These are phyloP conservation scores for Silybum marianum DNA, from an alignment of 129 eudicot species.

Conservation along the genomic window DNA sequence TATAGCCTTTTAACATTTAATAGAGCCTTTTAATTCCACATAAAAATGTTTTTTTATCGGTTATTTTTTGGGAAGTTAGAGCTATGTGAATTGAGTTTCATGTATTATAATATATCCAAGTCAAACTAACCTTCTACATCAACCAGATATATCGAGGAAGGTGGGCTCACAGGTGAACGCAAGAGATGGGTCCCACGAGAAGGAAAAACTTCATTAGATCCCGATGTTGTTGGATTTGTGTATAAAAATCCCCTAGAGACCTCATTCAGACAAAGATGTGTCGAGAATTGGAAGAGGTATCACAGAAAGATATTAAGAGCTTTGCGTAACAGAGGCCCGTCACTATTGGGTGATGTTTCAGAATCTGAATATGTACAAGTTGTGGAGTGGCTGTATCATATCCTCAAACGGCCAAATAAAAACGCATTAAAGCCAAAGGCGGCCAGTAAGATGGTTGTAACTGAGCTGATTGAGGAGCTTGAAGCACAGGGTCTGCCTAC, in stretches of 20 bases:
- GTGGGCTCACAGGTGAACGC: conserved; percentile 97
- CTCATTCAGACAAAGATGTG: conserved; percentile 90
- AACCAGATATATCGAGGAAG: conserved; percentile 80
- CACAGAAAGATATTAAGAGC: conserved; percentile 75
- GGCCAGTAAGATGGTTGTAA: conserved; percentile 95
- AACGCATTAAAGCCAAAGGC: conserved; percentile 87
- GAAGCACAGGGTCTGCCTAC: conserved; percentile 96
- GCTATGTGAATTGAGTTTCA: background rate
- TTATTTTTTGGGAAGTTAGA: background rate
- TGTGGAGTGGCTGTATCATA: conserved; percentile 76
- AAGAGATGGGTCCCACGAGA: conserved; percentile 97
- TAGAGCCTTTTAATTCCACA: background rate
- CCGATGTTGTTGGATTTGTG: conserved; percentile 78
- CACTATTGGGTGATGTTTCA: conserved; percentile 67
- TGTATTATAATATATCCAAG: conserved; percentile 4
- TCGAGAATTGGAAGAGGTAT: conserved; percentile 76
- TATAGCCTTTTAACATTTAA: background rate
- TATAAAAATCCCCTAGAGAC: conserved; percentile 85
- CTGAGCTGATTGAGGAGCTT: conserved; percentile 86
- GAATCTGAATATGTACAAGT: conserved; percentile 81
- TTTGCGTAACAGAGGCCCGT: conserved; percentile 79
- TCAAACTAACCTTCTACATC: conserved; percentile 30
- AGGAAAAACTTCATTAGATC: conserved; percentile 93
- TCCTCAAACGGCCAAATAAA: conserved; percentile 79
- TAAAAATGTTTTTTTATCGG: background rate